Percentiles rank a stretch among this genome's conserved stretches.
Evolutionary conservation across 2,329 filamentous ascomycete genomes (phyloP).

Genomic region (Stagonosporopsis vannaccii): DNA sequence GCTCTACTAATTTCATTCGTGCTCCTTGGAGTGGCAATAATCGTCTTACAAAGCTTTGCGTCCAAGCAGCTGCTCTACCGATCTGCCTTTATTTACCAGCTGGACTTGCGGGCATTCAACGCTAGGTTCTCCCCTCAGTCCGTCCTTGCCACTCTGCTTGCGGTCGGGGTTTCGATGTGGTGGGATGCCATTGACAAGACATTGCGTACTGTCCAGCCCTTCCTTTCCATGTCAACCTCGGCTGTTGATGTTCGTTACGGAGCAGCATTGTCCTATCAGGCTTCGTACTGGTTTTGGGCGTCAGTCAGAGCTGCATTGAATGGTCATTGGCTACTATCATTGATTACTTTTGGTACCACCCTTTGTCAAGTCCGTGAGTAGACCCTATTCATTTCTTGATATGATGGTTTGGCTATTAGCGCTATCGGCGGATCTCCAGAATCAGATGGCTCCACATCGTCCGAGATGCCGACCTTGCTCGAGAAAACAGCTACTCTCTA

Average conservation of each 20-base stretch:
- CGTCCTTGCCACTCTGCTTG: constrained; percentile 26
- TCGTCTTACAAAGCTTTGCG: constrained; percentile 15
- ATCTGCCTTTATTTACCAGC: constrained; percentile 21
- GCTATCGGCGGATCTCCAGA: no score
- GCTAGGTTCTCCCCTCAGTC: constrained; percentile 26
- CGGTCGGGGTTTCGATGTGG: constrained; percentile 25
- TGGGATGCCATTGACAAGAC: constrained; percentile 30
- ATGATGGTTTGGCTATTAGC: no score
- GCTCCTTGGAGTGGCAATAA: constrained; percentile 10
- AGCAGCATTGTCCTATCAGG: constrained; percentile 26
- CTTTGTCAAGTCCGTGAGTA: constrained; percentile 13
- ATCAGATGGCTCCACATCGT: no score
- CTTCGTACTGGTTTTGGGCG: constrained; percentile 29
- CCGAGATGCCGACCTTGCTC: no score
- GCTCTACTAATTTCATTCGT: constrained; percentile 6
- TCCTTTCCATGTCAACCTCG: constrained; percentile 25
- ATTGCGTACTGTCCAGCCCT: constrained; percentile 30
- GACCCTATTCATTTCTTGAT: no score
- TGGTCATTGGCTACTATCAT: constrained; percentile 1
- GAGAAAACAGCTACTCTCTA: background rate
- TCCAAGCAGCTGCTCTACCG: constrained; percentile 11
- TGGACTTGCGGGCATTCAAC: constrained; percentile 10
- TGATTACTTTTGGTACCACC: constrained; percentile 12
- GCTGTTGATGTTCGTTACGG: constrained; percentile 14
- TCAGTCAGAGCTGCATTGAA: constrained; percentile 9